Evolutionary conservation across 345 rosid genomes (phyloP).

Genomic region (Syzygium aromaticum): DNA sequence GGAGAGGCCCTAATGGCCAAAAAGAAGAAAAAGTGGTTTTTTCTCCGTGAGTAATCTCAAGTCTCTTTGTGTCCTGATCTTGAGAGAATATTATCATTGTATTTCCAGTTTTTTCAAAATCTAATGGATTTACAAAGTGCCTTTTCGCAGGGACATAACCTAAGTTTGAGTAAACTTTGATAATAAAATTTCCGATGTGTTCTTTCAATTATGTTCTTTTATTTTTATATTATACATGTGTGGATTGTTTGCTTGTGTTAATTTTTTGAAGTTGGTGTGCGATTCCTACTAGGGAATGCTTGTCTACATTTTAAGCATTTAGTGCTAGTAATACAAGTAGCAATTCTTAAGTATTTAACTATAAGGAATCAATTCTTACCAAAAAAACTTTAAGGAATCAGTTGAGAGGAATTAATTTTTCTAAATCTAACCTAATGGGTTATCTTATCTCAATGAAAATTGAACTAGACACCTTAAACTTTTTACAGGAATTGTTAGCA

Average conservation of each 20-base stretch:
- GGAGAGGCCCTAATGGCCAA: no score
- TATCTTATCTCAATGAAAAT: background rate
- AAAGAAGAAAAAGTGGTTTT: background rate
- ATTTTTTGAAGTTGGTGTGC: no score
- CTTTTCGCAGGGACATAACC: background rate
- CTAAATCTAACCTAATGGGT: background rate
- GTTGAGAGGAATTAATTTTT: background rate
- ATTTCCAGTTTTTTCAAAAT: accelerated
- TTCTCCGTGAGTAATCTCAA: no score
- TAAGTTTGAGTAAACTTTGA: background rate
- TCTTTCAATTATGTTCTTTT: no score
- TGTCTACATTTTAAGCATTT: background rate
- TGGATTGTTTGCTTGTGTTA: no score
- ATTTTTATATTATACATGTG: no score
- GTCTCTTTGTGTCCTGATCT: no score
- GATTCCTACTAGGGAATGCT: background rate
- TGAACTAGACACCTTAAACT: background rate
- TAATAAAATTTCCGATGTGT: no score
- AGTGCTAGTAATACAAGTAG: background rate
- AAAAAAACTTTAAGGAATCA: background rate
- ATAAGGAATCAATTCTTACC: background rate
- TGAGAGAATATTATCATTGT: background rate
- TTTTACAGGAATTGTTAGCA: background rate
- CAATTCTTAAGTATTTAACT: background rate
- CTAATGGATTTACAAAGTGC: accelerated